Conservation (phyloP, 2,329 filamentous ascomycete genomes). For the Ophiostoma piceae region DNA sequence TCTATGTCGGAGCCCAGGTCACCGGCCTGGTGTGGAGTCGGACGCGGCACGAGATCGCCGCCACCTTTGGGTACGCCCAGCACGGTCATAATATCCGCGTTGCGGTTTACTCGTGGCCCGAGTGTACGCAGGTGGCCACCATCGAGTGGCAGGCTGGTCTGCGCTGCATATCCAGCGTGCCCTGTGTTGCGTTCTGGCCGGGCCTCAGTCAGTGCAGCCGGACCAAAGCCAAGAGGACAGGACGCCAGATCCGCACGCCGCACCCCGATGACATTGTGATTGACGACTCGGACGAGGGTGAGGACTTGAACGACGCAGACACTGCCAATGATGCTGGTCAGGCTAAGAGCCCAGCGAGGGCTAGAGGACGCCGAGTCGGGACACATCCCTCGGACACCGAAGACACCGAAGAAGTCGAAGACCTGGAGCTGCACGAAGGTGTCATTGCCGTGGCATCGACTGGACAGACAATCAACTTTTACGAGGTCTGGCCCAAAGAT, state of each 20-base stretch:
- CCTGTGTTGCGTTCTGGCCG: slow-evolving; percentile 56
- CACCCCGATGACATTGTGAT: slow-evolving; percentile 22
- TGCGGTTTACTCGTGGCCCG: slow-evolving; percentile 91
- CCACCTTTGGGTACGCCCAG: slow-evolving; percentile 89
- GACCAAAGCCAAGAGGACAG: background rate
- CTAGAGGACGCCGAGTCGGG: background rate
- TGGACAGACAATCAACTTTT: slow-evolving; percentile 89
- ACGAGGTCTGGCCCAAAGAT: slow-evolving; percentile 80
- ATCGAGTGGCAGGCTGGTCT: slow-evolving; percentile 65
- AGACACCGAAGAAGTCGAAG: background rate
- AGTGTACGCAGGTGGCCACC: slow-evolving; percentile 76
- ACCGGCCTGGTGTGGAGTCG: slow-evolving; percentile 88
- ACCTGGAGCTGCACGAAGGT: slow-evolving; percentile 57
- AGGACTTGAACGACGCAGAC: slow-evolving; percentile 33
- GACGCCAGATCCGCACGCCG: background rate
- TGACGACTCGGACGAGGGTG: slow-evolving; percentile 31
- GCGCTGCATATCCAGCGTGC: slow-evolving; percentile 81
- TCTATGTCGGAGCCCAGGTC: slow-evolving; percentile 88
- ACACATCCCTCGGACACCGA: background rate
- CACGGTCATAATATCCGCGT: slow-evolving; percentile 85
- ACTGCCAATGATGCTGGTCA: background rate
- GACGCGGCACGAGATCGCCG: slow-evolving; percentile 78
- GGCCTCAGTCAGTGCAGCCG: slow-evolving; percentile 16
- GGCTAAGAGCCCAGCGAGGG: background rate
- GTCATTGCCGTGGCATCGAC: slow-evolving; percentile 90